Evolutionary conservation across 805 yeast genomes (phyloP), one percentile per base, ranked within the genome.

Genomic region (Metschnikowia gelsemii): DNA sequence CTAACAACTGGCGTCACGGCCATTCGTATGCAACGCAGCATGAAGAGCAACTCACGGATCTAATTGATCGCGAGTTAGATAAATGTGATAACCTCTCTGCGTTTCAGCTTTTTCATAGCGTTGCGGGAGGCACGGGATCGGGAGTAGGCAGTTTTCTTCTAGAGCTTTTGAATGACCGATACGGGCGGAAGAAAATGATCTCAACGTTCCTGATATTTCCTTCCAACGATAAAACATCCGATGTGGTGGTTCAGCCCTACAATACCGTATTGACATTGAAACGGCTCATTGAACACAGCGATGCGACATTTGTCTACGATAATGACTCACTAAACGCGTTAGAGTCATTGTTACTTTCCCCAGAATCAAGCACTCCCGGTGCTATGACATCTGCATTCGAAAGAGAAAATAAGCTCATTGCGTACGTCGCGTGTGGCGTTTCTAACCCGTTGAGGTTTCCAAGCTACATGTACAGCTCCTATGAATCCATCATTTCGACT

Each of bases 91-190:
- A 84, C 42, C 67, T 89, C 39, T 93, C 90, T 50, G 95, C 95
- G 4, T 93, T 93, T 61, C 96, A 89, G 68, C 66, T 93, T 50
- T 62, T 90, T 38, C 99, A 93, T 63, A 85, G 96, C 3, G 95
- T 93, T 4, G 98, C 97, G 0, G 99, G 99, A 26, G 99, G 99
- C 28, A 93, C 99, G 0, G 99, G 99, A 0, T 86, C 96, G 0
- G 99, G 99, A 3, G 78, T 89, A 26, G 99, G 99, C 0, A 86
- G 96, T 0, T 76, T 77, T 42, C 52, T 93, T 32, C 63, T 93
- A 27, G 97, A 93, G 59, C 69, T 80, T 12, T 62, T 95, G 42
- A 78, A 80, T 42, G 99, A 93, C 59, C 68, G 88, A 40, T 91
- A 80, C 59, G 73, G 73, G 5, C 80, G 84, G 38, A 90, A 90